Evolutionary conservation across 176 grass and related monocot species (phyloP), one percentile per base, ranked within the genome.

Genomic region (Pontederia crassipes): DNA sequence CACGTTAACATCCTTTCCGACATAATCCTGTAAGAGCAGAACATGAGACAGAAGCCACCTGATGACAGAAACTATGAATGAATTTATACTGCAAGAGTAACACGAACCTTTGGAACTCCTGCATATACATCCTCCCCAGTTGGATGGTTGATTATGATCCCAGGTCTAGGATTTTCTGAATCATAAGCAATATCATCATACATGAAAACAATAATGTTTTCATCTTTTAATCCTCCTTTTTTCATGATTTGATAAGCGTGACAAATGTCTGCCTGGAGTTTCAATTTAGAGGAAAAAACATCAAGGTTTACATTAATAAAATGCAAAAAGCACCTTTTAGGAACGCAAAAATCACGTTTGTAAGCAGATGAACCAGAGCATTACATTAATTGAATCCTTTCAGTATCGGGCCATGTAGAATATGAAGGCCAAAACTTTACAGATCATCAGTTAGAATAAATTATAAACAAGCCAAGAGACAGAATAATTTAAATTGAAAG

Each of bases 221-320:
- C 81, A 40, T 97, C 87, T 69, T 86, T 97, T 58, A 97, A 69
- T 64, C 93, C 93, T 0, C 93, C 93, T 48, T 85, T 88, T 79
- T 92, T 98, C 93, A 98, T 77, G 62, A 98, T 85, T 77, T 98
- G 93, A 77, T 98, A 98, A 46, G 93, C 93, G 76, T 98, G 93
- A 53, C 93, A 98, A 58, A 98, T 48, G 50, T 98, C 93, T 3
- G 93, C 93, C 93, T 98, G 75, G 48, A 66, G 45, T 46, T 10
- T 27, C n/a, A 48, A 8, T 52, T 40, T 12, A 56, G 63, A 61
- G 4, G 27, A 60, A 45, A 11, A 58, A 11, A 27, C 11, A 50
- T 66, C 24, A 58, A 52, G 40, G 47, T 50, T 27, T 3, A 61
- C 45, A 53, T 59, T 52, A 12, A 24, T 35, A 15, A 65, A 4